Base-by-base conservation (phyloP, 1,139 yeast genomes). In the Zygotorulaspora mrakii region DNA sequence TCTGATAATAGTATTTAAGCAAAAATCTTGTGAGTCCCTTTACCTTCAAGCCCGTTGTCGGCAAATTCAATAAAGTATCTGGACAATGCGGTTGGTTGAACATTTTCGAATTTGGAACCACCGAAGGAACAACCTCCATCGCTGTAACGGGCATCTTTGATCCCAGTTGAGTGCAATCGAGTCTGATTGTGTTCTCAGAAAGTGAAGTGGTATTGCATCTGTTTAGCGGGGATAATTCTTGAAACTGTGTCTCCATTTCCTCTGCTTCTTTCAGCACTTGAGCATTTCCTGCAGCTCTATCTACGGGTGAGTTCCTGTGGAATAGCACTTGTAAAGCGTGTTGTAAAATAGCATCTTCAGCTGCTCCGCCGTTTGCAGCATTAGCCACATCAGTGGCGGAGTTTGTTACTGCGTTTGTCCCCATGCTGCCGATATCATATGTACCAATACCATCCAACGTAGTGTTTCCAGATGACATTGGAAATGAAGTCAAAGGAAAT, bases 1-100 rank as follows among this genome's bases (percentile, higher is more conserved):
- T 78, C 11, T 82, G 76, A n/a, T 78, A 74, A 59, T 86, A 87
- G 57, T 87, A 79, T 47, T 79, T 79, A 31, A 87, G 66, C 32
- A 87, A 66, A 57, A 80, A 83, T 38, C 94, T 55, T 11, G 87
- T 76, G 52, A 79, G 66, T 4, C 87, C 86, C 52, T 77, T 77
- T 7, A 81, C 77, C 51, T 74, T 75, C 36, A 82, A 59, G 6
- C 89, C 79, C 1, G 79, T 73, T 3, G 74, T 68, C 0, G 87
- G 85, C 6, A 82, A 62, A 7, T 77, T 79, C 37, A 73, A 66
- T 3, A 74, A 60, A 1, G 74, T 69, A 47, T 65, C 60, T 45
- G 59, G 40, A 45, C 71, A 71, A 64, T 1, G 79, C 76, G 27
- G 76, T 57, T 8, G 74, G 77, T 46, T 70, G 36, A 49, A 48